phyloP scores from a whole-genome alignment of 352 stramenopile species.

The Phytophthora tentaculata region DNA sequence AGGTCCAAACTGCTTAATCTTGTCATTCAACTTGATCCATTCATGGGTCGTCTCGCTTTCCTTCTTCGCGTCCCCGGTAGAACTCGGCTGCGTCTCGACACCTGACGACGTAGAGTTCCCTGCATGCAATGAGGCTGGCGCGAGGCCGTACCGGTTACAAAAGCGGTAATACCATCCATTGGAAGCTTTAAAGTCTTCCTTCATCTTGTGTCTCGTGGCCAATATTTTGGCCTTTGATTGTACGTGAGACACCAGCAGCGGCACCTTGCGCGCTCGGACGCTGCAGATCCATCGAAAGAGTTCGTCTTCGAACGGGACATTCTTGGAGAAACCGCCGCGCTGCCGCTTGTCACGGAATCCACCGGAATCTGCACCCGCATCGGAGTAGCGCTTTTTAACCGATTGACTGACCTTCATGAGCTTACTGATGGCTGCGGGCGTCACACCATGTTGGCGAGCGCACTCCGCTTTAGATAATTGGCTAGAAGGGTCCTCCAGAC shows the following conservation, averaged over 20 bases:
- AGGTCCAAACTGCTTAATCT: constrained; percentile 34
- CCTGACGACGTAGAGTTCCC: constrained; percentile 7
- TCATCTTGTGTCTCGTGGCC: constrained; percentile 44
- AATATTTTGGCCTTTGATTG: constrained; percentile 66
- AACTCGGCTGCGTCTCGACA: background rate
- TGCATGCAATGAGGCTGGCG: constrained; percentile 38
- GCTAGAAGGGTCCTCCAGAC: constrained; percentile 60
- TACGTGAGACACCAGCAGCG: constrained; percentile 58
- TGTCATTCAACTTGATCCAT: constrained; percentile 36
- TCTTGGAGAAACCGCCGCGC: constrained; percentile 72
- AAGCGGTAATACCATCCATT: constrained; percentile 87
- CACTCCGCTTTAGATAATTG: constrained; percentile 64
- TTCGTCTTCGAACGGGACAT: constrained; percentile 62
- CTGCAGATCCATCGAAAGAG: constrained; percentile 74
- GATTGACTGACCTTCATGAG: constrained; percentile 76
- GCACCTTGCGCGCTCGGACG: constrained; percentile 50
- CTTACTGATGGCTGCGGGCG: constrained; percentile 77
- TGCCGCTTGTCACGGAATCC: constrained; percentile 56
- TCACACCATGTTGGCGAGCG: constrained; percentile 70
- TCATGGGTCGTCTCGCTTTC: constrained; percentile 20
- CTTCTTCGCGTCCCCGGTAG: constrained; percentile 10
- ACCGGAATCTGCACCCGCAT: constrained; percentile 42
- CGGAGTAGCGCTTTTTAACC: constrained; percentile 75
- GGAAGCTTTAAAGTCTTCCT: constrained; percentile 61
- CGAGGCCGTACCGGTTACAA: constrained; percentile 67